Percentiles rank a stretch among this genome's conserved stretches.
Conservation (phyloP, 1,284 basidiomycete species). For the Ganoderma boninense region DNA sequence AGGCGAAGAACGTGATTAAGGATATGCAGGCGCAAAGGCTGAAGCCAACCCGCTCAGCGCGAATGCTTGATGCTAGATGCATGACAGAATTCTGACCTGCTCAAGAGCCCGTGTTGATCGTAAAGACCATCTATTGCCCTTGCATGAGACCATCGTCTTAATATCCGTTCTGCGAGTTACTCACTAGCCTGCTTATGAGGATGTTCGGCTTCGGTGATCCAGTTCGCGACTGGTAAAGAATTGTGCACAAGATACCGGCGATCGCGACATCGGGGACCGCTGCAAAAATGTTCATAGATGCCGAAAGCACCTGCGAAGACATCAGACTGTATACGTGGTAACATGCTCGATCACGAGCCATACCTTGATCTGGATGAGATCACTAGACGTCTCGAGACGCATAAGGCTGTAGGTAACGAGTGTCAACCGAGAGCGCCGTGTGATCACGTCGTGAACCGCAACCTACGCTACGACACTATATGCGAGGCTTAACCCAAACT, state of each 20-base stretch:
- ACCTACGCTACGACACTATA: not conserved
- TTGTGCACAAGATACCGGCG: slow-evolving; percentile 55
- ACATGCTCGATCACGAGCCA: not conserved
- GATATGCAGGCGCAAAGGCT: slow-evolving; percentile 62
- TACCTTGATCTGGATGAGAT: slow-evolving; percentile 56
- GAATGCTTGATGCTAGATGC: not conserved
- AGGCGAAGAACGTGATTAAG: slow-evolving; percentile 57
- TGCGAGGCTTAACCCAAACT: slow-evolving; percentile 49
- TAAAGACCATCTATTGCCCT: slow-evolving; percentile 54
- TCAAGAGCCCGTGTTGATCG: slow-evolving; percentile 62
- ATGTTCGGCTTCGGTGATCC: slow-evolving; percentile 65
- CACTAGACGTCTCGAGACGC: slow-evolving; percentile 47
- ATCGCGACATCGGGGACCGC: slow-evolving; percentile 61
- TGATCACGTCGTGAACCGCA: not conserved
- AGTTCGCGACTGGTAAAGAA: slow-evolving; percentile 58
- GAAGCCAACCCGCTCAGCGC: not conserved
- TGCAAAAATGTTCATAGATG: slow-evolving; percentile 62
- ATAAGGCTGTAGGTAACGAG: slow-evolving; percentile 16
- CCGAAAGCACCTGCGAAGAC: slow-evolving; percentile 54
- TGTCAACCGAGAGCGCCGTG: not conserved
- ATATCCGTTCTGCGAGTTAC: slow-evolving; percentile 16
- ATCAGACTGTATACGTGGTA: not conserved
- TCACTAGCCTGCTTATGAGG: slow-evolving; percentile 63
- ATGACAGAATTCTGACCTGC: slow-evolving; percentile 43
- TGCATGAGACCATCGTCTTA: not conserved